Conservation (phyloP, 108 stramenopile species). For the Parietichytrium sp. region DNA sequence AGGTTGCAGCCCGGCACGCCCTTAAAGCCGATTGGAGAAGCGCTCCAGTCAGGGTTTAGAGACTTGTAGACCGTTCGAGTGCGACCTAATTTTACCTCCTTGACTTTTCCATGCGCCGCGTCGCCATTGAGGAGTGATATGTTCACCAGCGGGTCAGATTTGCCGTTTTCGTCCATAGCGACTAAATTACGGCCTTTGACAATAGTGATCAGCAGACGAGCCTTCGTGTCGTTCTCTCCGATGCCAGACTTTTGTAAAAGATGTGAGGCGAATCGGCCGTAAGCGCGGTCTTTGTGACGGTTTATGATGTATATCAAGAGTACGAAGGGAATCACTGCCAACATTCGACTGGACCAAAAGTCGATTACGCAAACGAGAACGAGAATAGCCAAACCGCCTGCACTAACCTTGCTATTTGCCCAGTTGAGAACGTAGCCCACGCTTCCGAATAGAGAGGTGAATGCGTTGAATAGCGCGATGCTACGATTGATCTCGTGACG, state of each 20-base stretch:
- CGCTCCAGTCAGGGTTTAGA: conserved; percentile 32
- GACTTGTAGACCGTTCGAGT: conserved; percentile 10
- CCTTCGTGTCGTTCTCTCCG: conserved; percentile 30
- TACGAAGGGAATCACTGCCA: neutral
- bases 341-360: neutral
- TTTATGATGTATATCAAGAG: neutral
- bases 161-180: conserved; percentile 4
- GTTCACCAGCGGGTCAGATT: neutral
- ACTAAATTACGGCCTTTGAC: neutral
- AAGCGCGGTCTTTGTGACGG: neutral
- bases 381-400: neutral
- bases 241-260: conserved; percentile 16
- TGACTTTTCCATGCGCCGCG: neutral
- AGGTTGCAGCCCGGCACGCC: neutral
- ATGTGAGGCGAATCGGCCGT: conserved; percentile 3
- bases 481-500: conserved; percentile 10
- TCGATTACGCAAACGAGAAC: conserved; percentile 5
- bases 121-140: neutral
- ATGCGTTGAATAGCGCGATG: neutral
- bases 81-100: neutral
- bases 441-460: neutral
- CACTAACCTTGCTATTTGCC: neutral
- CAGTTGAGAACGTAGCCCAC: conserved; percentile 22
- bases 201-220: neutral
- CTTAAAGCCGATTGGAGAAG: neutral